Percentiles rank a stretch among this genome's conserved stretches.
These are phyloP conservation scores for Penicillium decumbens DNA, from an alignment of 2,329 filamentous ascomycete genomes.

Conservation along the genomic window DNA sequence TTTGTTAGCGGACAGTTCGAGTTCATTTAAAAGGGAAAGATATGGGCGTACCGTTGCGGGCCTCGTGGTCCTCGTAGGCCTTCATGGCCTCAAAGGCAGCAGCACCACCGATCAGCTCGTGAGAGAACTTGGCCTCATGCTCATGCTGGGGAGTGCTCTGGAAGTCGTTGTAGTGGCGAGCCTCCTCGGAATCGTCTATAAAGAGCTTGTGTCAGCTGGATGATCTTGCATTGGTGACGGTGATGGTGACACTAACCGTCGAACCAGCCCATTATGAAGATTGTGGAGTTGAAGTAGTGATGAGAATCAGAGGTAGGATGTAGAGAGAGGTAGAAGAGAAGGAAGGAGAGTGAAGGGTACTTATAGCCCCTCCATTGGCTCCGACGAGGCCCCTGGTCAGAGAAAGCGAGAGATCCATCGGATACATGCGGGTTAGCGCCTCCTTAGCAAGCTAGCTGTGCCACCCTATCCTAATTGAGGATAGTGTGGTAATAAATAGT, in stretches of 20 bases:
- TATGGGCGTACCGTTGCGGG: constrained; percentile 55
- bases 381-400: background rate
- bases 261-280: constrained; percentile 6
- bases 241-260: background rate
- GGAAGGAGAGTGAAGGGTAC: background rate
- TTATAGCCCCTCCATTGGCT: background rate
- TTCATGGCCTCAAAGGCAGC: constrained; percentile 77
- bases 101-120: constrained; percentile 71
- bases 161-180: constrained; percentile 38
- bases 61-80: constrained; percentile 70
- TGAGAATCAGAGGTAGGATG: background rate
- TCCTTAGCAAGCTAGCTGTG: background rate
- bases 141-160: constrained; percentile 18
- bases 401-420: background rate
- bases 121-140: constrained; percentile 60
- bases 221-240: constrained; percentile 32
- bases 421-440: background rate
- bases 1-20: background rate
- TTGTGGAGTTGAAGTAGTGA: background rate
- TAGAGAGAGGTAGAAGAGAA: background rate
- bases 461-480: background rate
- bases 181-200: constrained; percentile 46
- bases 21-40: background rate
- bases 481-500: background rate
- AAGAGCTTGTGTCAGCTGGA: constrained; percentile 19